These are phyloP conservation scores for Ceriops tagal DNA, from an alignment of 345 rosid species.

Conservation along the genomic window DNA sequence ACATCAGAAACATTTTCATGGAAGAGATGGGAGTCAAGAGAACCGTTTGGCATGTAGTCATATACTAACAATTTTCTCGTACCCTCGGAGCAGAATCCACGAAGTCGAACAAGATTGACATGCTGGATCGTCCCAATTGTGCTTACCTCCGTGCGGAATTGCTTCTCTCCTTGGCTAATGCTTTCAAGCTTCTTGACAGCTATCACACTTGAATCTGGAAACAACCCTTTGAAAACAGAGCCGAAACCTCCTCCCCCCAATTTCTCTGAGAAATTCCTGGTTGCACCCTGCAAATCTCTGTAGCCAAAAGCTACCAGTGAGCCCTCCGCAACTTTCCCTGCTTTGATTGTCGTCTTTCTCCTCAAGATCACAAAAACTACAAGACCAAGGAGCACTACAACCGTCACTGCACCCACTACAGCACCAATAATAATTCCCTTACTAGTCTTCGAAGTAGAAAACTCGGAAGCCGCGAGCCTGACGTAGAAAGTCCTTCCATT, in stretches of 20 bases:
- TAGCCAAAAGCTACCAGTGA: constrained; percentile 61
- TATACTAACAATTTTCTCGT: constrained; percentile 55
- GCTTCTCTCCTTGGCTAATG: constrained; percentile 83
- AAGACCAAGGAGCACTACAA: constrained; percentile 28
- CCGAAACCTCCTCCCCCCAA: constrained; percentile 89
- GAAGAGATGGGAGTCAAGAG: constrained; percentile 63
- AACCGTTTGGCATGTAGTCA: constrained; percentile 76
- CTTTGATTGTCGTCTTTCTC: constrained; percentile 25
- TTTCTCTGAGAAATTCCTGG: constrained; percentile 71
- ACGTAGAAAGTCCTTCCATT: constrained; percentile 39
- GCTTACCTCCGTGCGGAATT: constrained; percentile 69
- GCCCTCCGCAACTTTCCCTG: constrained; percentile 48
- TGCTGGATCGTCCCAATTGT: constrained; percentile 80
- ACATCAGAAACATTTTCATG: constrained; percentile 19
- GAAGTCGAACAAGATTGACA: constrained; percentile 74
- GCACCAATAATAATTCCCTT: constrained; percentile 38
- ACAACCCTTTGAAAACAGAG: constrained; percentile 70
- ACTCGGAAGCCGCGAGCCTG: constrained; percentile 66
- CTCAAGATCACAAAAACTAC: constrained; percentile 24
- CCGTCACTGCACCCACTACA: constrained; percentile 34
- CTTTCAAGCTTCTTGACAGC: constrained; percentile 85
- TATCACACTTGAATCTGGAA: constrained; percentile 58
- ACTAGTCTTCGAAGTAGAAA: constrained; percentile 35
- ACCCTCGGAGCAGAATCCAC: constrained; percentile 81
- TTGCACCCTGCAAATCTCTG: constrained; percentile 58